Percentiles rank a stretch among this genome's conserved stretches.
Evolutionary conservation across 352 stramenopile species (phyloP).

Genomic region (Sclerospora graminicola): DNA sequence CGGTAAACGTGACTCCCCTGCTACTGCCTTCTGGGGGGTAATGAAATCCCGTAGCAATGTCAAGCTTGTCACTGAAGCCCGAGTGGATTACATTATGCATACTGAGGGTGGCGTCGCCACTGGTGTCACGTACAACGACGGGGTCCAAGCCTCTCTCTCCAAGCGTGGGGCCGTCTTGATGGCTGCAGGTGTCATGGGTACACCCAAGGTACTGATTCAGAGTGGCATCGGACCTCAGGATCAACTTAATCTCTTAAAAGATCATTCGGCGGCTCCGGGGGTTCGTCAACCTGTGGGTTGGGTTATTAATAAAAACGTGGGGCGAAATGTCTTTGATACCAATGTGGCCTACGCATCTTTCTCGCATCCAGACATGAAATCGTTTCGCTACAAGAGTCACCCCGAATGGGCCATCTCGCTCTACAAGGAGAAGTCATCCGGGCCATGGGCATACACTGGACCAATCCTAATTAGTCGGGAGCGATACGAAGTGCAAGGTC

Average conservation of each 20-base stretch:
- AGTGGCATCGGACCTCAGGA: constrained; percentile 62
- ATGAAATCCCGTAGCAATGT: constrained; percentile 45
- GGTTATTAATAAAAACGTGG: constrained; percentile 47
- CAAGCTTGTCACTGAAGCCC: constrained; percentile 34
- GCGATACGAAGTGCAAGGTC: constrained; percentile 38
- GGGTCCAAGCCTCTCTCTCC: constrained; percentile 25
- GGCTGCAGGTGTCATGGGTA: constrained; percentile 46
- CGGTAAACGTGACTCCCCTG: constrained; percentile 38
- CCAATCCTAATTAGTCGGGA: constrained; percentile 54
- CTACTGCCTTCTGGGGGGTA: constrained; percentile 35
- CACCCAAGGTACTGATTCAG: constrained; percentile 76
- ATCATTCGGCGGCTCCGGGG: no score
- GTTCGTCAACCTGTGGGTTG: constrained; percentile 7
- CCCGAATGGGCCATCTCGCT: constrained; percentile 26
- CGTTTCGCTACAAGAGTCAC: constrained; percentile 26
- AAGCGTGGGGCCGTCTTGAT: constrained; percentile 58
- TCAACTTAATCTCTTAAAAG: no score
- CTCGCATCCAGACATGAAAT: constrained; percentile 40
- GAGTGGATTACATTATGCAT: constrained; percentile 43
- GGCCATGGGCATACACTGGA: constrained; percentile 31
- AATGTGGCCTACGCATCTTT: constrained; percentile 37
- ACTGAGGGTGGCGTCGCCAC: constrained; percentile 25
- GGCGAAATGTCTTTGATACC: constrained; percentile 51
- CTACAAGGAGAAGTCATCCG: no score
- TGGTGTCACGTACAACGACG: constrained; percentile 32